A percentile compares a stretch with the other conserved stretches of the same genome.
Evolutionary conservation across 179 eudicot genomes (phyloP).

Genomic region (Amaranthus tricolor): DNA sequence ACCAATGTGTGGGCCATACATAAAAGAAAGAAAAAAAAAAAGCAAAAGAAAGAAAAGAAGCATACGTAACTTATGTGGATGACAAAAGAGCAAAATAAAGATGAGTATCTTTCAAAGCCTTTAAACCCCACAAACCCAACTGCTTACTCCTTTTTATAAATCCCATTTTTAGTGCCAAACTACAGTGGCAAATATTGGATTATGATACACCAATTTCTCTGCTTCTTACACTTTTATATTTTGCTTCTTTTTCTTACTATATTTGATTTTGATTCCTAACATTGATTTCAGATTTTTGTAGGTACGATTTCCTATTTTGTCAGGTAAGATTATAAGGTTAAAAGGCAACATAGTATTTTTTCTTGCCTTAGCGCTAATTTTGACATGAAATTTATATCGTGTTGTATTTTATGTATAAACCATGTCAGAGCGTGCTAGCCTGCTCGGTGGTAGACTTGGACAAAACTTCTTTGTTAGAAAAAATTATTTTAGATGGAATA

Average conservation of each 20-base stretch:
- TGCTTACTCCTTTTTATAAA: slow-evolving; percentile 20
- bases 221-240: neutral
- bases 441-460: too few relatives aligned
- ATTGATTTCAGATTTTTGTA: too few relatives aligned
- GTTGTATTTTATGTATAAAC: too few relatives aligned
- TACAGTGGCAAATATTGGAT: slow-evolving; percentile 14
- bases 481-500: too few relatives aligned
- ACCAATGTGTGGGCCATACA: slow-evolving; percentile 6
- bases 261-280: too few relatives aligned
- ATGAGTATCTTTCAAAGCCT: slow-evolving; percentile 19
- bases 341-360: too few relatives aligned
- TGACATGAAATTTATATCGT: too few relatives aligned
- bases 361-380: too few relatives aligned
- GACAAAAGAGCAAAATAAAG: slow-evolving; percentile 1
- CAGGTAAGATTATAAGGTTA: too few relatives aligned
- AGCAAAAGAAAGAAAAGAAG: neutral
- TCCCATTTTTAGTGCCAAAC: slow-evolving; percentile 9
- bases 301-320: too few relatives aligned
- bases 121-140: slow-evolving; percentile 27
- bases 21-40: neutral
- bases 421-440: too few relatives aligned
- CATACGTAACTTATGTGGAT: slow-evolving; percentile 6
- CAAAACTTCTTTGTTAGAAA: too few relatives aligned
- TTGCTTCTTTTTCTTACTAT: neutral
- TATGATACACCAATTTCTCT: slow-evolving; percentile 11